These are phyloP conservation scores for Rehmannia glutinosa DNA, from an alignment of 257 asterid species.

Conservation along the genomic window DNA sequence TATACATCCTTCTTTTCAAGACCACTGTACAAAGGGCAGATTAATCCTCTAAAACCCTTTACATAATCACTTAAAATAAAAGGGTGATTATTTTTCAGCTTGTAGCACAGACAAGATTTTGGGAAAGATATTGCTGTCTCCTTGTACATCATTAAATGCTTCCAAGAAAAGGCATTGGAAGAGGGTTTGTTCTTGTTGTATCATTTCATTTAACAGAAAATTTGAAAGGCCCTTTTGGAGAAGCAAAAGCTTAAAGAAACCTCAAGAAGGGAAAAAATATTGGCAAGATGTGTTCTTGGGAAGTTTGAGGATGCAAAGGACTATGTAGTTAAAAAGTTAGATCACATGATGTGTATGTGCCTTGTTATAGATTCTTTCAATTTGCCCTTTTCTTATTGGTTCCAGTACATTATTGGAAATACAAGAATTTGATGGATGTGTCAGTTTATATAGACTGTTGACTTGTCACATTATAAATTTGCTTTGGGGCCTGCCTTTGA, in stretches of 20 bases:
- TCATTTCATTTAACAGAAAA: slow-evolving; percentile 12
- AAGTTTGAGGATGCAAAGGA: slow-evolving; percentile 8
- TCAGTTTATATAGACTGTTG: slow-evolving; percentile 15
- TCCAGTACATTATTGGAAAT: slow-evolving; percentile 27
- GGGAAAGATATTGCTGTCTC: slow-evolving; percentile 16
- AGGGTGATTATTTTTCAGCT: slow-evolving; percentile 21
- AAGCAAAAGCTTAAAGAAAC: not conserved
- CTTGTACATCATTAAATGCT: slow-evolving; percentile 34
- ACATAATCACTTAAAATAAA: not conserved
- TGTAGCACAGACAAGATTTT: slow-evolving; percentile 25
- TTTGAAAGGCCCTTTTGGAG: slow-evolving; percentile 8
- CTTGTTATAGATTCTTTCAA: slow-evolving; percentile 9
- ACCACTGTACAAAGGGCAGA: slow-evolving; percentile 82
- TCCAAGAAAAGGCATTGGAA: slow-evolving; percentile 17
- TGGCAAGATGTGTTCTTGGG: slow-evolving; percentile 6
- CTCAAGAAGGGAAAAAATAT: too few species aligned
- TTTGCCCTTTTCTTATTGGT: slow-evolving; percentile 12
- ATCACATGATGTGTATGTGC: slow-evolving; percentile 13
- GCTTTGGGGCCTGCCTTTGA: slow-evolving; percentile 16
- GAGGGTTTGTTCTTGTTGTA: slow-evolving; percentile 14
- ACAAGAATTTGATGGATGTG: slow-evolving; percentile 22
- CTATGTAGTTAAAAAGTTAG: not conserved
- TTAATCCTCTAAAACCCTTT: not conserved
- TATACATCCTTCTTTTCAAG: slow-evolving; percentile 72
- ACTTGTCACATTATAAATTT: not conserved